These are phyloP conservation scores for Fomes fomentarius DNA, from an alignment of 1,284 basidiomycete species.

Conservation along the genomic window DNA sequence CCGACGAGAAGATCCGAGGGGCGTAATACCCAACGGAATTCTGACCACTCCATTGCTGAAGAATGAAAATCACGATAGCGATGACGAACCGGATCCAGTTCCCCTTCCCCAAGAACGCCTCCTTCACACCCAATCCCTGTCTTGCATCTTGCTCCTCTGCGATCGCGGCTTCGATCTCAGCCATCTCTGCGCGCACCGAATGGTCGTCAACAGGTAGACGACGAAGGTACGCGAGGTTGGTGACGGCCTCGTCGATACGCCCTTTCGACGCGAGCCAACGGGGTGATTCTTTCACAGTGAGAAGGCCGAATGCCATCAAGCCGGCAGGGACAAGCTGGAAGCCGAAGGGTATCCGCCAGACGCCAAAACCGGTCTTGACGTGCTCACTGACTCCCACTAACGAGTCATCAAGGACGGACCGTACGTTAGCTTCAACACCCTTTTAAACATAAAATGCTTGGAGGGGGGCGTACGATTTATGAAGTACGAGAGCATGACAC, in stretches of 20 bases:
- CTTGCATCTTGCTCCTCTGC: constrained; percentile 63
- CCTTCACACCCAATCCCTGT: constrained; percentile 53
- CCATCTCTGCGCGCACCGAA: constrained; percentile 55
- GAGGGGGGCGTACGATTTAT: constrained; percentile 59
- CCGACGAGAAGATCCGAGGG: constrained; percentile 72
- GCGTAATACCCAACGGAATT: constrained; percentile 77
- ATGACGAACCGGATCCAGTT: constrained; percentile 75
- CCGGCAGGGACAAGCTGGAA: constrained; percentile 80
- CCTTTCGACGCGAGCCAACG: constrained; percentile 40
- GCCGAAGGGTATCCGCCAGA: constrained; percentile 79
- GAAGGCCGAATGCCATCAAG: constrained; percentile 74
- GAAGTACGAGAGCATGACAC: constrained; percentile 81
- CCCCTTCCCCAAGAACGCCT: constrained; percentile 76
- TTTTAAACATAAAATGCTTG: too few relatives aligned
- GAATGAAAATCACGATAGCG: constrained; percentile 59
- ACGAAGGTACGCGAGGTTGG: constrained; percentile 60
- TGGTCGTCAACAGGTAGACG: constrained; percentile 50
- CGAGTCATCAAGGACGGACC: too few relatives aligned
- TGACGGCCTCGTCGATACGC: constrained; percentile 35
- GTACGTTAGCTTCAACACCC: too few relatives aligned
- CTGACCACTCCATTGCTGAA: constrained; percentile 71
- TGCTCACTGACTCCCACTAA: constrained; percentile 66
- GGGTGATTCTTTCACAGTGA: constrained; percentile 65
- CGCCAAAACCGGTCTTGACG: constrained; percentile 46
- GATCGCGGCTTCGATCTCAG: constrained; percentile 68